Conservation (phyloP, 192 early-diverging fungal genomes). For the Coemansia sp. region DNA sequence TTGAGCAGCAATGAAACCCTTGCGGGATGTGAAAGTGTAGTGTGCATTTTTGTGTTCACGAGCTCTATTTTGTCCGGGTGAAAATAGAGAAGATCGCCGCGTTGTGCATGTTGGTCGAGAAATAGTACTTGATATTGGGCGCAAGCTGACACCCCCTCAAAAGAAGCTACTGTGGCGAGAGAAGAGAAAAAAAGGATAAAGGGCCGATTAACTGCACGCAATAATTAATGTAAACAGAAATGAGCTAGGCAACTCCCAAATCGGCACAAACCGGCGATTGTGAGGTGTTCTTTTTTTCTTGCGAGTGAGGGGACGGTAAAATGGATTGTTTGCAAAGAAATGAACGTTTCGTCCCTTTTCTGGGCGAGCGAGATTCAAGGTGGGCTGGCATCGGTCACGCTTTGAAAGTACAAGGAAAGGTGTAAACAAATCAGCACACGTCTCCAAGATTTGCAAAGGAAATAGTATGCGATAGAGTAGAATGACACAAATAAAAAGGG, state of each 20-base stretch:
- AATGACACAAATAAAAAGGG: background rate
- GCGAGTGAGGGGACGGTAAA: background rate
- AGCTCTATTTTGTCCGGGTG: background rate
- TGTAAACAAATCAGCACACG: no score
- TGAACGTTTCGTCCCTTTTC: background rate
- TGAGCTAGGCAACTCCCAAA: background rate
- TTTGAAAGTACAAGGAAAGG: no score
- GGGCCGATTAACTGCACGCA: background rate
- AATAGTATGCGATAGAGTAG: conserved; percentile 6
- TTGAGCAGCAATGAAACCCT: conserved; percentile 9
- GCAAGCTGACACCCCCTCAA: background rate
- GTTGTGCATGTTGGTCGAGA: background rate
- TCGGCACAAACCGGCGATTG: background rate
- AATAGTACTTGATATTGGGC: conserved; percentile 2
- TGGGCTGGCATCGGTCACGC: no score
- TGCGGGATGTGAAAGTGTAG: conserved; percentile 10
- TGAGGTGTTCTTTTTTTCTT: background rate
- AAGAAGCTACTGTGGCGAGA: background rate
- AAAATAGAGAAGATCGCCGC: conserved; percentile 6
- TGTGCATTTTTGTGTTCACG: conserved; percentile 3
- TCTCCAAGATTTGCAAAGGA: no score
- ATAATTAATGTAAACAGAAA: background rate
- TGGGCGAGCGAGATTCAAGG: background rate
- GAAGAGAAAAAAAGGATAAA: background rate
- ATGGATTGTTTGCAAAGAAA: background rate